A percentile compares a stretch with the other conserved stretches of the same genome.
phyloP scores from a whole-genome alignment of 768 basidiomycete species.

The Tricholoma sp. region DNA sequence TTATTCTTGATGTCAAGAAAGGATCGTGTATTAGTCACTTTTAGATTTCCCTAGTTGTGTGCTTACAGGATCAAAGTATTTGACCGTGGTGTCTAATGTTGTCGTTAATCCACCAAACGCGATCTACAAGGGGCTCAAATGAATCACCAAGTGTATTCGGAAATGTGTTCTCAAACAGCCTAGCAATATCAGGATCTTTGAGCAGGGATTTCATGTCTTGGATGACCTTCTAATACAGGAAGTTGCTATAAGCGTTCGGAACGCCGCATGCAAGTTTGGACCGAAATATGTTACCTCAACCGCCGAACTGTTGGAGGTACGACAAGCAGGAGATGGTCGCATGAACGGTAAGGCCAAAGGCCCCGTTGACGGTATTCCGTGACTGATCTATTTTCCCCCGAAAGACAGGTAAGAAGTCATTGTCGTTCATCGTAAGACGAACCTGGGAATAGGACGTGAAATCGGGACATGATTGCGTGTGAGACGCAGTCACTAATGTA shows the following conservation, averaged over 20 bases:
- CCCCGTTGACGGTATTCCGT: slow-evolving; percentile 56
- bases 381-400: slow-evolving; percentile 44
- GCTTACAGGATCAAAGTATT: slow-evolving; percentile 59
- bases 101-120: neutral
- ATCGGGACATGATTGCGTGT: slow-evolving; percentile 54
- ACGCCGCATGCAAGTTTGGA: neutral
- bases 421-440: slow-evolving; percentile 2
- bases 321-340: slow-evolving; percentile 62
- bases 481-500: slow-evolving; percentile 19
- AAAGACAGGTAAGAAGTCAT: neutral
- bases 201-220: slow-evolving; percentile 65
- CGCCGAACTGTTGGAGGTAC: slow-evolving; percentile 70
- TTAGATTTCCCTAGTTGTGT: neutral
- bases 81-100: slow-evolving; percentile 66
- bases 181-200: slow-evolving; percentile 73
- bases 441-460: slow-evolving; percentile 58
- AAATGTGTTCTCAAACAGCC: slow-evolving; percentile 78
- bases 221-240: slow-evolving; percentile 53
- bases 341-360: slow-evolving; percentile 64
- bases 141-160: slow-evolving; percentile 70
- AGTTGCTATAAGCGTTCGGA: neutral
- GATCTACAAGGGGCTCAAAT: neutral
- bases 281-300: slow-evolving; percentile 50
- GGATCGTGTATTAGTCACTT: neutral
- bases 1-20: slow-evolving; percentile 36